Evolutionary conservation across 345 rosid species (phyloP).

Genomic region (Durio zibethinus): DNA sequence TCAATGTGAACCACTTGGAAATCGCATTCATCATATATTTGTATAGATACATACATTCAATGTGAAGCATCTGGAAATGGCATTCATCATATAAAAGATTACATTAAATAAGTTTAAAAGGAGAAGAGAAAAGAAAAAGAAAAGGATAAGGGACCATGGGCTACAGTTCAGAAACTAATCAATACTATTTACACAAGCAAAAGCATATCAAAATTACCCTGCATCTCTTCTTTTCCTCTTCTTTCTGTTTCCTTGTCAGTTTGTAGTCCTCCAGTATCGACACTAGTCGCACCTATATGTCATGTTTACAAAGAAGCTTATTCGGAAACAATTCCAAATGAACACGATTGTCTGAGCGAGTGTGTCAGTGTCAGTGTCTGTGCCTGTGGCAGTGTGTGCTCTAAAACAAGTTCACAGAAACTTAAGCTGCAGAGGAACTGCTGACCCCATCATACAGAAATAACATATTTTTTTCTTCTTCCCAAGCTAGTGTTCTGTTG

Average conservation of each 20-base stretch:
- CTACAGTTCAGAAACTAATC: neutral
- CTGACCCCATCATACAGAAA: constrained; percentile 95
- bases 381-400: neutral
- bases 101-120: neutral
- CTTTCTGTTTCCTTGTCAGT: constrained; percentile 68
- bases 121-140: neutral
- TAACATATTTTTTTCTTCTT: constrained; percentile 50
- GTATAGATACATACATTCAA: neutral
- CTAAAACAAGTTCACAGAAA: constrained; percentile 6
- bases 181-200: neutral
- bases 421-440: constrained; percentile 9
- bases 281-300: constrained; percentile 66
- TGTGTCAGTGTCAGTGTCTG: neutral
- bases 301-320: constrained; percentile 6
- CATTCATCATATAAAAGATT: neutral
- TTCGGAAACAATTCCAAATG: neutral
- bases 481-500: constrained; percentile 74
- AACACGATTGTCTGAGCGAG: neutral
- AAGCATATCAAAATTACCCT: constrained; percentile 43
- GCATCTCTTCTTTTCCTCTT: constrained; percentile 87
- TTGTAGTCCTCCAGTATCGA: constrained; percentile 87
- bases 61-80: neutral
- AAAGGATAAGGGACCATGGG: neutral
- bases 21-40: neutral
- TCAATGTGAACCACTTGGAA: neutral